Base-by-base conservation (phyloP, 495 filamentous ascomycete species). In the Aspergillus kassunensis region DNA sequence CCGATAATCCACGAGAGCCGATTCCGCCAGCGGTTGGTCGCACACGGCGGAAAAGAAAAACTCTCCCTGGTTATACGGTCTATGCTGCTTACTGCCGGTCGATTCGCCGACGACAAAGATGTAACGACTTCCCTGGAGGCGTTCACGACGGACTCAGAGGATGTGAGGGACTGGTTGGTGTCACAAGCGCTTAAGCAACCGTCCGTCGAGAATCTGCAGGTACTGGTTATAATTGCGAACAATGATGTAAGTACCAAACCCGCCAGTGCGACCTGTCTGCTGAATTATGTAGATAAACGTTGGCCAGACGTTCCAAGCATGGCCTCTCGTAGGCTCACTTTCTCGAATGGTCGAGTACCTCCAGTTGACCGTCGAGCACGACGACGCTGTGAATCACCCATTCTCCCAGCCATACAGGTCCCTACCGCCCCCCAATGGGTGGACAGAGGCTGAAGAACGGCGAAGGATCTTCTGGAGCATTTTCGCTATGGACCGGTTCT, bases 401-500 rank as follows among this genome's bases (percentile, higher is more conserved):
- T 11, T 11, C 1, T 35, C 34, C 6, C 44, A 44, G 2, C 20
- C 43, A 13, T 34, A n/a, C n/a, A n/a, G n/a, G 30, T 25, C 51
- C 44, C 11, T 48, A 48, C 43, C 35, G 80, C 1, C 36, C 60
- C 6, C 64, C 71, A 0, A 59, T 30, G 62, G 62, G 47, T 79
- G 77, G 76, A 54, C 51, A 7, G 78, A 81, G 43, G 56, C 74
- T 7, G 78, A 82, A 60, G 77, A 80, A 55, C 67, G 78, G n/a
- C 65, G 79, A 6, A 53, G 79, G 8, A 51, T 73, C 4, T 81
- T 81, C 49, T 82, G 78, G 79, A 71, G 65, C 10, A 62, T 72
- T 1, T 81, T 78, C 39, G 67, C 68, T 20, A 68, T 80, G 20
- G 78, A 82, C 52, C 64, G 69, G 16, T 78, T 63, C 29, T 69